Base-by-base conservation (phyloP, 495 filamentous ascomycete species). In the Penicillium daleae region DNA sequence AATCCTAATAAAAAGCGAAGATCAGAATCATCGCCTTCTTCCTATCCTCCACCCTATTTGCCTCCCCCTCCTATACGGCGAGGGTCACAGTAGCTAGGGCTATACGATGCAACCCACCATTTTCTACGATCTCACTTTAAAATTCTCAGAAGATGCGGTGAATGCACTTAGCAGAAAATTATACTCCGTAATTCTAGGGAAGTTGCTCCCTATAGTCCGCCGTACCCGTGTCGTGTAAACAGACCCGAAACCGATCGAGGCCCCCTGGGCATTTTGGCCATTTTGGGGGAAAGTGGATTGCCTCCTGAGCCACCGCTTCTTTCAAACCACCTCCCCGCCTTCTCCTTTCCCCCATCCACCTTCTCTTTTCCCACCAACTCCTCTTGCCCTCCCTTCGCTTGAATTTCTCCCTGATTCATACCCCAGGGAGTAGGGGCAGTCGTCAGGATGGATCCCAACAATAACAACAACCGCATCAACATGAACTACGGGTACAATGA, bases 401-500 rank as follows among this genome's bases (percentile, higher is more conserved):
- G 55, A 26, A n/a, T 49, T 58, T 24, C 26, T 46, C 26, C 53
- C 50, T 42, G 21, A 50, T 21, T 29, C 49, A 29, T 39, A 50
- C 40, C n/a, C n/a, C 51, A 13, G 61, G 59, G 63, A 67, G 62
- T 48, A 19, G 58, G 65, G 66, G 21, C 31, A 32, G 32, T 21
- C 55, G 46, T 68, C 64, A 81, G 64, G 52, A 84, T 83, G 79
- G 80, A 85, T 75, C 81, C 79, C 6, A 81, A 86, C 71, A 82
- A 80, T 61, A 68, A 76, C 40, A 64, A 74, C 32, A 78, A 80
- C 52, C 88, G 88, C 57, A 82, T 90, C 59, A 86, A 88, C 70
- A 81, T 92, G 64, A 93, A 92, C 76, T 90, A 92, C 71, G 78
- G 76, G 56, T 82, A 80, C 71, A 82, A 83, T 66, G 87, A 87